A percentile compares a stretch with the other conserved stretches of the same genome.
Conservation (phyloP, 2,329 filamentous ascomycete species). For the Cordyceps javanica region DNA sequence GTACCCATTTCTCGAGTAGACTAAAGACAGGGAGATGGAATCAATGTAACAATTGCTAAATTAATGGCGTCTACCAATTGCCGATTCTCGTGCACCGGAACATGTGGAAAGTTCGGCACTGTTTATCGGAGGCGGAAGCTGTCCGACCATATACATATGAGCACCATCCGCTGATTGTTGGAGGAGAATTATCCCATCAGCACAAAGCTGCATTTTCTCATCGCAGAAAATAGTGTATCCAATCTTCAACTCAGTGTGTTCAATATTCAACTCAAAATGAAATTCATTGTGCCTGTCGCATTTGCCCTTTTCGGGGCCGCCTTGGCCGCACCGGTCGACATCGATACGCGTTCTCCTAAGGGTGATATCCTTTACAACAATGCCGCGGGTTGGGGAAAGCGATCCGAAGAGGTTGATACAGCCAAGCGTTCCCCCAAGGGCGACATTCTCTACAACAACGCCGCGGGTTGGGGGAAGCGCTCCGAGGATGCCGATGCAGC, state of each 20-base stretch:
- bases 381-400: constrained; percentile 11
- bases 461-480: constrained; percentile 15
- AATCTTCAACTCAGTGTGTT: neutral
- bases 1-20: neutral
- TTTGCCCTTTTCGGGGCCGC: constrained; percentile 13
- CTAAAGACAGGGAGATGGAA: neutral
- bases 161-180: neutral
- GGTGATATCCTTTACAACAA: constrained; percentile 12
- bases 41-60: neutral
- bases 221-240: neutral
- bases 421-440: constrained; percentile 5
- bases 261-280: constrained; percentile 1
- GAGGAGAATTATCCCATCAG: neutral
- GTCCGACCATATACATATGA: neutral
- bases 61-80: neutral
- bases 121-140: neutral
- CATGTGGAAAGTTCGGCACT: neutral
- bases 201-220: neutral
- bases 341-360: neutral
- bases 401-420: neutral
- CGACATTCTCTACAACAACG: constrained; percentile 15
- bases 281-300: constrained; percentile 7
- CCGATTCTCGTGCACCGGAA: neutral
- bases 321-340: constrained; percentile 11
- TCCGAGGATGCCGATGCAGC: constrained; percentile 1